These are phyloP conservation scores for Hygrophorus russula DNA, from an alignment of 768 basidiomycete genomes.

Conservation along the genomic window DNA sequence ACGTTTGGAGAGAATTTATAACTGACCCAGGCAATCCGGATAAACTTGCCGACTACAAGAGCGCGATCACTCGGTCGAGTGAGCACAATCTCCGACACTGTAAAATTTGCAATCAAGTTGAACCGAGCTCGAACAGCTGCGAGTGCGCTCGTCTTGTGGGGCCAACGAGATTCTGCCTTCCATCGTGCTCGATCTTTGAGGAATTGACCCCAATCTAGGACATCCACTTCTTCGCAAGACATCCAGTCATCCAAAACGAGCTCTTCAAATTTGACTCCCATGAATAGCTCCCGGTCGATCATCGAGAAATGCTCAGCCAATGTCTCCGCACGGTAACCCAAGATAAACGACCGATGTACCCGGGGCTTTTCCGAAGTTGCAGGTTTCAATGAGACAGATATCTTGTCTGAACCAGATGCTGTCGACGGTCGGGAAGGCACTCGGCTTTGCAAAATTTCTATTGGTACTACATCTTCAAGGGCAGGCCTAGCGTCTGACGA, in stretches of 20 bases:
- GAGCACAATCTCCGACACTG: conserved; percentile 69
- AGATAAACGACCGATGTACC: conserved; percentile 62
- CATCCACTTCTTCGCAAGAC: conserved; percentile 48
- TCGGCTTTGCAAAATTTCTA: conserved; percentile 56
- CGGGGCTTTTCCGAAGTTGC: conserved; percentile 25
- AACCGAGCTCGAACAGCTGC: conserved; percentile 71
- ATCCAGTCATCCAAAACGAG: conserved; percentile 68
- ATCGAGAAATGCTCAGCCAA: conserved; percentile 75
- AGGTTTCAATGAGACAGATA: conserved; percentile 23
- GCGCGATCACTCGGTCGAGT: conserved; percentile 58
- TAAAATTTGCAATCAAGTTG: conserved; percentile 76
- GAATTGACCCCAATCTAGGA: conserved; percentile 78
- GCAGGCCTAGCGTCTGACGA: conserved; percentile 35
- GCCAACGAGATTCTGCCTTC: conserved; percentile 49
- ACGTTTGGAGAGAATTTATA: not conserved
- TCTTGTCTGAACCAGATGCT: conserved; percentile 9
- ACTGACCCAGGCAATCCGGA: conserved; percentile 78
- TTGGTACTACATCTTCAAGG: conserved; percentile 51
- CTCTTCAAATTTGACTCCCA: conserved; percentile 80
- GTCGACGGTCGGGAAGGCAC: conserved; percentile 24
- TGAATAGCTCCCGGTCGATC: conserved; percentile 83
- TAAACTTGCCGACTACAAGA: conserved; percentile 63
- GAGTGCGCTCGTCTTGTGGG: conserved; percentile 59
- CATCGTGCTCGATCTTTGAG: conserved; percentile 62
- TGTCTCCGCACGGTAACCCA: conserved; percentile 45